Percentiles rank a stretch among this genome's conserved stretches.
Evolutionary conservation across 192 early-diverging fungal species (phyloP).

Genomic region (Backusella tarrabulga): DNA sequence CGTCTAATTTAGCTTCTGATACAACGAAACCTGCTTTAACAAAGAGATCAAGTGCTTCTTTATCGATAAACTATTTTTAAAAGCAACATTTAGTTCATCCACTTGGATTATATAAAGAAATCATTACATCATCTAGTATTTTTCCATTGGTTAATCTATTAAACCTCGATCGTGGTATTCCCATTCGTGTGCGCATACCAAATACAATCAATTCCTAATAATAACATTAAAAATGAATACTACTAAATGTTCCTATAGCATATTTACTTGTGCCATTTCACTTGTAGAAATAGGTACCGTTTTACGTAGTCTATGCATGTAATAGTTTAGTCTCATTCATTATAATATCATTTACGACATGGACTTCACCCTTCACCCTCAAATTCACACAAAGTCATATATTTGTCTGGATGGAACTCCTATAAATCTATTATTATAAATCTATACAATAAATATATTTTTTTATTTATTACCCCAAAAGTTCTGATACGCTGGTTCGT

Average conservation of each 20-base stretch:
- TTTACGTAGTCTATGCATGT: conserved; percentile 11
- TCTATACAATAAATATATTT: background rate
- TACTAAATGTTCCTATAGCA: background rate
- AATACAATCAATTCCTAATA: conserved; percentile 47
- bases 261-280: conserved; percentile 27
- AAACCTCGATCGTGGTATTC: conserved; percentile 38
- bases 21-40: conserved; percentile 22
- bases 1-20: conserved; percentile 2
- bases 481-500: conserved; percentile 35
- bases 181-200: conserved; percentile 47
- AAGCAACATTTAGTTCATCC: background rate
- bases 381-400: conserved; percentile 46
- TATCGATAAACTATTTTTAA: conserved; percentile 10
- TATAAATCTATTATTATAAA: background rate
- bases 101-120: background rate
- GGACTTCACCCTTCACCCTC: conserved; percentile 43
- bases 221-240: background rate
- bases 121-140: conserved; percentile 40
- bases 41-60: conserved; percentile 11
- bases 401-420: conserved; percentile 53
- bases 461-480: conserved; percentile 35
- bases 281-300: conserved; percentile 8
- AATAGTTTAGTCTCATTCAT: background rate
- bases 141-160: conserved; percentile 21
- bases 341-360: background rate